Base-by-base conservation (phyloP, 2,329 filamentous ascomycete genomes). In the Ophiocordyceps robertsii region DNA sequence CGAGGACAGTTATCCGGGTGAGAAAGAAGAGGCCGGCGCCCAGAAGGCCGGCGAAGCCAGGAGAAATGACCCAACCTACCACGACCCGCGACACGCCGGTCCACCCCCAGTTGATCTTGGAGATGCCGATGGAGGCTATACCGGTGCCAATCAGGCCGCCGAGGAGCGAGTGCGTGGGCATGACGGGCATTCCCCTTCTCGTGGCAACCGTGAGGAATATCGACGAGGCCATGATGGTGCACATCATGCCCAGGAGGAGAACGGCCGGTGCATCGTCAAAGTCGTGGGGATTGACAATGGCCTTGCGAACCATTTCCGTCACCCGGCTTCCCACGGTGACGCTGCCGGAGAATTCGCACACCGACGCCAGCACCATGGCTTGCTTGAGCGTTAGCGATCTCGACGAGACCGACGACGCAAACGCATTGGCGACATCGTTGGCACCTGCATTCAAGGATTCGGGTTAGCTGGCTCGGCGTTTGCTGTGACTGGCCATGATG, bases 241-340 rank as follows among this genome's bases (percentile, higher is more conserved):
- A 74, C 49, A 72, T 67, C 67, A 77, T 76, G 44, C 60, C 69
- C 37, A 74, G 56, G 55, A 73, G 66, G 21, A 73, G 67, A 3
- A 73, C 64, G 21, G 59, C 60, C 0, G 71, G 68, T 17, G 65
- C 55, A 7, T 59, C 53, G 13, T 61, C 56, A 47, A 66, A 76
- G 29, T 64, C 54, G 12, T 62, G 52, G 29, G 62, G 62, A 11
- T 62, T 59, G 47, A 73, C 63, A 44, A 73, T 63, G 43, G 61
- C 65, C 46, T 58, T 70, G 24, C 66, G 62, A 46, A 72, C 67
- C 16, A 68, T 71, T 40, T 70, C 67, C 53, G 59, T 51, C 7
- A 63, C 60, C 32, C 57, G 49, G 24, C 53, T 53, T 10, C 59
- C 60, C 7, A 61, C 66, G 42, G 62, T 53, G 43, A 66, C 57